Percentiles rank a stretch among this genome's conserved stretches.
Conservation (phyloP, 2,329 filamentous ascomycete species). For the Cladophialophora chaetospira region DNA sequence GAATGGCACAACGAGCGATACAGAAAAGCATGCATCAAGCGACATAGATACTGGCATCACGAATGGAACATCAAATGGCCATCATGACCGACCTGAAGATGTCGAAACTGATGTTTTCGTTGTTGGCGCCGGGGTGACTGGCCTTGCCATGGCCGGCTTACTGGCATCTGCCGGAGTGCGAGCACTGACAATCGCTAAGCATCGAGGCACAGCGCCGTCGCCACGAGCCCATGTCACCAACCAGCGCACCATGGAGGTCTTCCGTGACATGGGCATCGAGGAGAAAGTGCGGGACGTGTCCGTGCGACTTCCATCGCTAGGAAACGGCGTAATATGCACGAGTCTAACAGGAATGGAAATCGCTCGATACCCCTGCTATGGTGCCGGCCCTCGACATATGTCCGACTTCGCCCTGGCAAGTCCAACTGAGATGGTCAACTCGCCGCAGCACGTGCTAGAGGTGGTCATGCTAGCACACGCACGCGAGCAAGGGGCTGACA, state of each 20-base stretch:
- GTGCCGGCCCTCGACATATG: background rate
- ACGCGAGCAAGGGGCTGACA: background rate
- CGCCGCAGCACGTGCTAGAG: slow-evolving; percentile 45
- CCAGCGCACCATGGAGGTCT: slow-evolving; percentile 11
- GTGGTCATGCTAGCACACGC: slow-evolving; percentile 1
- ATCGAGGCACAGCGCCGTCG: slow-evolving; percentile 7
- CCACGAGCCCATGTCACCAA: slow-evolving; percentile 17
- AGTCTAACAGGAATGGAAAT: slow-evolving; percentile 12
- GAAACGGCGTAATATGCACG: background rate
- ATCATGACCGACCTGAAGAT: too few species aligned
- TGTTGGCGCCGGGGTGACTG: slow-evolving; percentile 10
- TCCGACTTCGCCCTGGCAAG: slow-evolving; percentile 7
- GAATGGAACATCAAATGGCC: too few species aligned
- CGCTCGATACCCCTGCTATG: slow-evolving; percentile 13
- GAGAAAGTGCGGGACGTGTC: background rate
- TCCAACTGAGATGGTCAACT: slow-evolving; percentile 3
- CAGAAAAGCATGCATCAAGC: too few species aligned
- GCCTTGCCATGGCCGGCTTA: background rate
- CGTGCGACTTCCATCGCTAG: background rate
- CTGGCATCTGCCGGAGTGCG: slow-evolving; percentile 1
- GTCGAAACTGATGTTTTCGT: slow-evolving; percentile 13
- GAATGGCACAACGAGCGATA: too few species aligned
- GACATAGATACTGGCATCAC: too few species aligned
- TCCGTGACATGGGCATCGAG: slow-evolving; percentile 19
- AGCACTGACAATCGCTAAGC: slow-evolving; percentile 4